Base-by-base conservation (phyloP, 768 basidiomycete species). In the Gloeopeniophorella convolvens region DNA sequence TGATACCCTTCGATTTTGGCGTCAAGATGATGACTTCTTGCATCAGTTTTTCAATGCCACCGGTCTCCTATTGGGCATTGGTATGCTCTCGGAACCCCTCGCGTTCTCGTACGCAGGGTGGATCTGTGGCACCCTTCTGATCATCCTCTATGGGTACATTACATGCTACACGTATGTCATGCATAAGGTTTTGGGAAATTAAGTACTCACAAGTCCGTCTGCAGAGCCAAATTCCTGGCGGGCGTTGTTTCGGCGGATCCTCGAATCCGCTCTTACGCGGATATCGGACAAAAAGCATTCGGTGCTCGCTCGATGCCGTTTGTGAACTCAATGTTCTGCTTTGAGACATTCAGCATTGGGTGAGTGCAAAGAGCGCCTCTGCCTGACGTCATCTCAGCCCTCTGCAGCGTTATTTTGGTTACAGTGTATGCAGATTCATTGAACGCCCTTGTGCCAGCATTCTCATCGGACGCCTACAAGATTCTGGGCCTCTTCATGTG, bases 71-170 rank as follows among this genome's bases (percentile, higher is more conserved):
- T 72, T 92, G 16, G 92, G 92, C 5, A 84, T 94, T 55, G 92
- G 92, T 4, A 83, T 95, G 74, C 74, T 94, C 15, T 89, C 89
- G 11, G 83, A 90, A 62, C 90, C 92, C 0, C 72, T 96, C 21
- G 94, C 94, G 0, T 95, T 96, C 60, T 81, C 92, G 1, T 90
- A 89, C 60, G 79, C 90, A 2, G 95, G 94, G 3, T 97, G 94
- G 94, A 68, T 84, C 15, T 70, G 75, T 31, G 94, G 95, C 1
- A 83, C 82, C 1, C 6, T 76, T 21, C 70, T 97, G 13, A 79
- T 95, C 50, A 62, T 89, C 10, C 77, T 78, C 45, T 93, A 91
- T 59, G 90, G 85, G 0, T 74, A 76, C 51, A 66, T 94, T 15
- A 85, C 91, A 7, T 95, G 90, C 62, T 89, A 96, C 65, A 93